These are phyloP conservation scores for Rosa hybrid DNA, from an alignment of 331 rosid genomes.

Conservation along the genomic window DNA sequence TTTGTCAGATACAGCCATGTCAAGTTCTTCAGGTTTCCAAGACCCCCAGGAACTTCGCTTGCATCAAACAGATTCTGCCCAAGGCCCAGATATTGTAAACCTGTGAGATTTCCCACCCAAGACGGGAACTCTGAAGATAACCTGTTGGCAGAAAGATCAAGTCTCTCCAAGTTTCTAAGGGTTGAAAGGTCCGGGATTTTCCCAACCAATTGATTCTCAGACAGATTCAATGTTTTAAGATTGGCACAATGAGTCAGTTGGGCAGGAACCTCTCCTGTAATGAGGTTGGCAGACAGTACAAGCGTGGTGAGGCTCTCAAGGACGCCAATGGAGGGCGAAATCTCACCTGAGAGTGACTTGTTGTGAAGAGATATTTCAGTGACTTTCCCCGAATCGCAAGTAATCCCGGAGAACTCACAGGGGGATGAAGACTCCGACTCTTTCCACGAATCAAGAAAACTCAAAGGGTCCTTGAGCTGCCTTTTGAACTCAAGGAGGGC, in stretches of 20 bases:
- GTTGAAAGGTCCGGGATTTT: constrained; percentile 69
- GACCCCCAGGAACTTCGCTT: constrained; percentile 54
- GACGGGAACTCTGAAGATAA: constrained; percentile 60
- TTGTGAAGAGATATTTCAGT: constrained; percentile 55
- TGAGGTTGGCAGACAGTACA: constrained; percentile 54
- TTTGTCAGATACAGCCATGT: constrained; percentile 72
- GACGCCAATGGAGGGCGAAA: constrained; percentile 55
- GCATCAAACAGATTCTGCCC: constrained; percentile 57
- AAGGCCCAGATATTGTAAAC: constrained; percentile 51
- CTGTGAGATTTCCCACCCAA: constrained; percentile 75
- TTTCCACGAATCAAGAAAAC: constrained; percentile 63
- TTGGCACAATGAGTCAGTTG: constrained; percentile 45
- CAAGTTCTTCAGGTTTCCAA: constrained; percentile 70
- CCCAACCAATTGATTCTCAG: constrained; percentile 55
- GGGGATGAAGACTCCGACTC: constrained; percentile 42
- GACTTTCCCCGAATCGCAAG: constrained; percentile 60
- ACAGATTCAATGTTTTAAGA: constrained; percentile 70
- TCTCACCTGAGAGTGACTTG: constrained; percentile 67
- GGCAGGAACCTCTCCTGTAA: constrained; percentile 66
- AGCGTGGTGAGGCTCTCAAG: constrained; percentile 57
- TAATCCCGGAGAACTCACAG: constrained; percentile 66
- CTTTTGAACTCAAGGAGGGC: constrained; percentile 71
- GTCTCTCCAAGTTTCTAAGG: constrained; percentile 54
- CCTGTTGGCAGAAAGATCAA: constrained; percentile 69
- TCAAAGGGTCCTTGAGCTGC: constrained; percentile 64